Evolutionary conservation across 2,329 filamentous ascomycete species (phyloP).

Genomic region (Cordyceps cicadae): DNA sequence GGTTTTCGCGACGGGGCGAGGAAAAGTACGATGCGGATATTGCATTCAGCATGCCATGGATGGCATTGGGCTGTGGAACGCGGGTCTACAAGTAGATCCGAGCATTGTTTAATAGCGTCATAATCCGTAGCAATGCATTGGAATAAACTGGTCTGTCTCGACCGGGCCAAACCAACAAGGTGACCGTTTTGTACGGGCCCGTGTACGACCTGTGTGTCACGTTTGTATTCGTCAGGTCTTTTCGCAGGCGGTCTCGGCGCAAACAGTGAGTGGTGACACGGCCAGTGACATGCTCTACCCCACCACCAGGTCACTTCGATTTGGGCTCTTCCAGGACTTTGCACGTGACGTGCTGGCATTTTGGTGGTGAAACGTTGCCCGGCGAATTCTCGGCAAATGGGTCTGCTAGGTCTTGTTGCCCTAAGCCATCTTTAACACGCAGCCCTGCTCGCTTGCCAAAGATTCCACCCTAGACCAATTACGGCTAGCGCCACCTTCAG

Average conservation of each 20-base stretch:
- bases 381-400: constrained; percentile 24
- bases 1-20: neutral
- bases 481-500: constrained; percentile 23
- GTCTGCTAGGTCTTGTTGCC: constrained; percentile 32
- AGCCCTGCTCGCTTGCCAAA: constrained; percentile 29
- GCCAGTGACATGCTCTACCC: constrained; percentile 3
- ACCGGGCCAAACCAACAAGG: neutral
- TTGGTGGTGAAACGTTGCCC: constrained; percentile 2
- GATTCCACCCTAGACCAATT: constrained; percentile 22
- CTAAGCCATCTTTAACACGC: constrained; percentile 27
- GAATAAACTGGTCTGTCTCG: neutral
- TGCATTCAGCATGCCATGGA: neutral
- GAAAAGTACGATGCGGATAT: neutral
- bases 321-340: neutral
- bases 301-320: neutral
- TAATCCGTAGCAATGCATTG: neutral
- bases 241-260: no score
- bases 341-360: neutral
- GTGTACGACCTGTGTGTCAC: neutral
- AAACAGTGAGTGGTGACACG: neutral
- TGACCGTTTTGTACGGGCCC: neutral
- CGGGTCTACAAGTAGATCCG: neutral
- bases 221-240: no score
- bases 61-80: neutral
- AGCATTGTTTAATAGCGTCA: neutral